Percentiles rank a stretch among this genome's conserved stretches.
Evolutionary conservation across 2,329 filamentous ascomycete species (phyloP).

Genomic region (Aschersonia sp.): DNA sequence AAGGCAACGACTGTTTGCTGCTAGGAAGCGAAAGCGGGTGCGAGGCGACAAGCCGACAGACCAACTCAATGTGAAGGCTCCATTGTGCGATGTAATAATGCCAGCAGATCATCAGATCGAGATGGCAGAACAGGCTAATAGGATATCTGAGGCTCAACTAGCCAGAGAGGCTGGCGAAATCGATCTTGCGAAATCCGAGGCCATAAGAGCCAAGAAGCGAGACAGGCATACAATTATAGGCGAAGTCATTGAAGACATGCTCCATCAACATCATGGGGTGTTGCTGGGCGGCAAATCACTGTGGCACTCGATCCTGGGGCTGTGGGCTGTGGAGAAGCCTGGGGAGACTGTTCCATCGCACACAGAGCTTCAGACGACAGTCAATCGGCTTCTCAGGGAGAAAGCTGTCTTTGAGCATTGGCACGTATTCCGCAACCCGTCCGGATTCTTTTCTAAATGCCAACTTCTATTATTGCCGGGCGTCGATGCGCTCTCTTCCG

Average conservation of each 20-base stretch:
- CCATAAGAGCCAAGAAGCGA: not conserved
- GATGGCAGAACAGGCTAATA: too few species aligned
- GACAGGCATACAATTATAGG: not conserved
- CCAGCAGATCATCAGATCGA: too few species aligned
- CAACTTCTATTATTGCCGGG: constrained; percentile 27
- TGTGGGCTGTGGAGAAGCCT: constrained; percentile 28
- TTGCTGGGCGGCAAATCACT: constrained; percentile 36
- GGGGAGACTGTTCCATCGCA: constrained; percentile 24
- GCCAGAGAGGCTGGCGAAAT: not conserved
- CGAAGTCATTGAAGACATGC: constrained; percentile 13
- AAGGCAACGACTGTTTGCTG: too few species aligned
- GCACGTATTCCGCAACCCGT: constrained; percentile 26
- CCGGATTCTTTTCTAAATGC: constrained; percentile 27
- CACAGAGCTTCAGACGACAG: constrained; percentile 21
- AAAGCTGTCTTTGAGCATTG: constrained; percentile 23
- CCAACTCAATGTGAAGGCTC: too few species aligned
- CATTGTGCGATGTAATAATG: too few species aligned
- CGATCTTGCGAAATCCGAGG: not conserved
- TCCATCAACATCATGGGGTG: constrained; percentile 23
- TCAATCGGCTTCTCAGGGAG: constrained; percentile 22
- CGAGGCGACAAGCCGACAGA: too few species aligned
- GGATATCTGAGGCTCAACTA: not conserved
- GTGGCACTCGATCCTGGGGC: constrained; percentile 29
- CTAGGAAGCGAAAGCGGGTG: too few species aligned
- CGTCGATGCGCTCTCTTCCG: constrained; percentile 25